These are phyloP conservation scores for Annulohypoxylon stygium DNA, from an alignment of 495 filamentous ascomycete species.

Conservation along the genomic window DNA sequence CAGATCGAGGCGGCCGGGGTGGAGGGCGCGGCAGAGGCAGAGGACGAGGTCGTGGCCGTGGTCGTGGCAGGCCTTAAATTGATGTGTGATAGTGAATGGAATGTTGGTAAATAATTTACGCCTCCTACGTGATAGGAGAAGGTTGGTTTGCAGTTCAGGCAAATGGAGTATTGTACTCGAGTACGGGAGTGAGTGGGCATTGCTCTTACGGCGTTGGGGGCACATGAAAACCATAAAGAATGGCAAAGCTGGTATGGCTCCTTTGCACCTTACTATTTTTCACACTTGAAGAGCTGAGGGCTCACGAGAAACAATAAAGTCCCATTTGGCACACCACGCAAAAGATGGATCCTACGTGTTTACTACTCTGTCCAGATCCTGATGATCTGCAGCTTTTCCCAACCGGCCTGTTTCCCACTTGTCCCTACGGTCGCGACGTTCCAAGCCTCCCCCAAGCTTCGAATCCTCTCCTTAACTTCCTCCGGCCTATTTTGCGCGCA, in stretches of 20 bases:
- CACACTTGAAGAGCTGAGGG: constrained; percentile 39
- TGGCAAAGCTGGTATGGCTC: constrained; percentile 47
- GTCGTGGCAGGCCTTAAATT: constrained; percentile 66
- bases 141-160: constrained; percentile 16
- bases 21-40: constrained; percentile 69
- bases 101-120: constrained; percentile 3
- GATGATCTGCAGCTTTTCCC: constrained; percentile 89
- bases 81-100: background rate
- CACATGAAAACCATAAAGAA: constrained; percentile 44
- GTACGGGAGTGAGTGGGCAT: constrained; percentile 27
- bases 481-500: constrained; percentile 89
- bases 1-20: constrained; percentile 73
- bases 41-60: constrained; percentile 72
- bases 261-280: constrained; percentile 36
- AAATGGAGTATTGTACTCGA: constrained; percentile 20
- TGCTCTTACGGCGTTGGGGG: constrained; percentile 45
- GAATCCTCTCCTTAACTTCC: constrained; percentile 75
- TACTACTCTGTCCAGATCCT: constrained; percentile 71
- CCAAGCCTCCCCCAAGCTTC: constrained; percentile 71
- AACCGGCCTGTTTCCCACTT: constrained; percentile 88
- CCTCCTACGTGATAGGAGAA: constrained; percentile 10
- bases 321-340: constrained; percentile 31
- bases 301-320: constrained; percentile 43
- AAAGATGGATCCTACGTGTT: constrained; percentile 7
- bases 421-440: constrained; percentile 80